Base-by-base conservation (phyloP, 352 stramenopile species). In the Pythium folliculosum region DNA sequence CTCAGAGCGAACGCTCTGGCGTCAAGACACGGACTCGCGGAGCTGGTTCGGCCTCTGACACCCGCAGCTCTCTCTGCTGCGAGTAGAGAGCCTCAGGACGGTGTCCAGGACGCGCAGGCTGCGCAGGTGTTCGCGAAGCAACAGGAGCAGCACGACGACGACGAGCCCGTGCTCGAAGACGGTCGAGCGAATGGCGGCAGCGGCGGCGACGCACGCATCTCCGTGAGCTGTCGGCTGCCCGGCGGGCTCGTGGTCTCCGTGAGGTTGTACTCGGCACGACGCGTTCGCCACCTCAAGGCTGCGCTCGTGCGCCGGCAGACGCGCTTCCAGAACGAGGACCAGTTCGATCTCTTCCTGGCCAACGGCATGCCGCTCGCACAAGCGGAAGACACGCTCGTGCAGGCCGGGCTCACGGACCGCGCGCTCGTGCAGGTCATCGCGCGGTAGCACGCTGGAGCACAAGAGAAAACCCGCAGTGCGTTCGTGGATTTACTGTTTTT, bases 281-380 rank as follows among this genome's bases (percentile, higher is more conserved):
- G 72, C 32, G 32, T 89, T n/a, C 70, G 77, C 21, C 75, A 86
- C 37, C 80, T 91, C 65, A 91, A 91, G 66, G 53, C 67, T 0
- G 63, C 67, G 17, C 70, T 91, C 23, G 44, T 71, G 40, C 75
- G 75, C 21, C 69, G 65, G 63, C 77, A 85, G 57, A 77, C 69
- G 37, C 79, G 79, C 8, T 90, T 82, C 69, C 55, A 72, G 49
- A 71, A 54, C 25, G 73, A 81, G 23, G 67, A 86, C 10, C 63
- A 84, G 51, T 90, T 90, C 68, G 80, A 88, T 60, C 52, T 90
- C 19, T 85, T 76, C 47, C 52, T 79, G n/a, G 32, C 52, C 9
- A 83, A 72, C 16, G 78, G 78, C 44, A 78, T 52, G 25, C 77
- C 73, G 27, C 65, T 90, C 12, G 54, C 51, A 9, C 44, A 65